Evolutionary conservation across 768 basidiomycete species (phyloP).

Genomic region (Leucogyrophana mollusca): DNA sequence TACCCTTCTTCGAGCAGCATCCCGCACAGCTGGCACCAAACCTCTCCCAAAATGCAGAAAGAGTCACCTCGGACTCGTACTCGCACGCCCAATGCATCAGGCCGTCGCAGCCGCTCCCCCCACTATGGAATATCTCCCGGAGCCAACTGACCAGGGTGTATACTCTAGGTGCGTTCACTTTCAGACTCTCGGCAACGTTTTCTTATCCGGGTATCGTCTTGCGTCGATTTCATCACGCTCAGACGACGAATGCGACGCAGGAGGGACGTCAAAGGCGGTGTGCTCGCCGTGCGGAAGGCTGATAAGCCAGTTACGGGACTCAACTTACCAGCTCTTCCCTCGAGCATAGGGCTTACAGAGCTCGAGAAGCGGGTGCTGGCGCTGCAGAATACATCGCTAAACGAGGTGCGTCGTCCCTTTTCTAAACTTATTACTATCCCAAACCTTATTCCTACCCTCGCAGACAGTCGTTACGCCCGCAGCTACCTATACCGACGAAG

Average conservation of each 20-base stretch:
- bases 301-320: not conserved
- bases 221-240: not conserved
- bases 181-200: not conserved
- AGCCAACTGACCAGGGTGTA: not conserved
- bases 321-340: not conserved
- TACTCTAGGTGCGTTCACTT: not conserved
- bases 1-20: not conserved
- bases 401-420: not conserved
- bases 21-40: not conserved
- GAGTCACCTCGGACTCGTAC: conserved; percentile 6
- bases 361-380: not conserved
- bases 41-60: not conserved
- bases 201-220: not conserved
- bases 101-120: conserved; percentile 8
- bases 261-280: no score
- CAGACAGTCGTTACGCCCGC: not conserved
- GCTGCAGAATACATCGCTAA: not conserved
- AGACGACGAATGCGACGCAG: conserved; percentile 2
- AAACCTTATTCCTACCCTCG: not conserved
- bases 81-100: conserved; percentile 20
- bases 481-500: conserved; percentile 30
- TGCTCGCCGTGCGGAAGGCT: no score
- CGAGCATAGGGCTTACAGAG: not conserved
- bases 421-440: not conserved
- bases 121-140: not conserved